Evolutionary conservation across 176 grass and related monocot species (phyloP).

Genomic region (Carex myosuroides): DNA sequence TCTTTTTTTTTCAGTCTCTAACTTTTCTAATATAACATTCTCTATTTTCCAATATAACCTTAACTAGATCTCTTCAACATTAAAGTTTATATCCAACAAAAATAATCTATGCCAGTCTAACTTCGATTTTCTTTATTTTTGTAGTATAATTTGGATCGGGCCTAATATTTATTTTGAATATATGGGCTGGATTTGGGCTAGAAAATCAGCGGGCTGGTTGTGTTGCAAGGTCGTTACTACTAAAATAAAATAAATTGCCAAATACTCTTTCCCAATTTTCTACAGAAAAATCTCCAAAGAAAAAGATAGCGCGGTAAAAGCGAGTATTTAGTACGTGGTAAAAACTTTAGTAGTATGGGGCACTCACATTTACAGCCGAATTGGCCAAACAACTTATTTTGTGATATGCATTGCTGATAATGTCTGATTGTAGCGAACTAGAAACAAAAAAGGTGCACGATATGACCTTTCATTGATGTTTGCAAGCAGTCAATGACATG

Average conservation of each 20-base stretch:
- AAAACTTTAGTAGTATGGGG: background rate
- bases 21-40: too few relatives aligned
- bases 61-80: too few relatives aligned
- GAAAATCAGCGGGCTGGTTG: background rate
- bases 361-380: background rate
- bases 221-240: background rate
- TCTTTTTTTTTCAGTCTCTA: too few relatives aligned
- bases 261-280: background rate
- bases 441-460: background rate
- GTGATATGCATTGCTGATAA: background rate
- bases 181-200: background rate
- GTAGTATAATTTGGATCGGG: background rate
- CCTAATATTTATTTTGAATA: background rate
- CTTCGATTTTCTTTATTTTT: background rate
- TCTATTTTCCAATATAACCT: too few relatives aligned
- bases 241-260: background rate
- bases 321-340: too few relatives aligned
- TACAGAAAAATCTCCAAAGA: background rate
- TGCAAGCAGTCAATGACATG: background rate
- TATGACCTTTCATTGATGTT: constrained; percentile 9
- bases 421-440: background rate
- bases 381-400: background rate
- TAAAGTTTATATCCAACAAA: too few relatives aligned
- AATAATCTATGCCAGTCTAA: too few relatives aligned
- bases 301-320: background rate